phyloP scores from a whole-genome alignment of 306 rosid species.

The Hippophae gyantsensis region DNA sequence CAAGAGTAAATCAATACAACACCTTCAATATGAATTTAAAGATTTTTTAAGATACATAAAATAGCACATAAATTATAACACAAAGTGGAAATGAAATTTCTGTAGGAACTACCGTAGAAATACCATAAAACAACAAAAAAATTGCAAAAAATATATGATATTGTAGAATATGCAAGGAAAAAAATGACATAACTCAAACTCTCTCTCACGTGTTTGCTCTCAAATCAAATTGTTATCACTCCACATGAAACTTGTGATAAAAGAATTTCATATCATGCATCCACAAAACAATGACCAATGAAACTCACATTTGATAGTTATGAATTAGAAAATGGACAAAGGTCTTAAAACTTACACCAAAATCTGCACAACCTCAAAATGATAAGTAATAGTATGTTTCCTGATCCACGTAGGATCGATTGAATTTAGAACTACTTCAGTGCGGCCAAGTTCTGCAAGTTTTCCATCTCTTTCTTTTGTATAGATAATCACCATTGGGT shows the following conservation, averaged over 20 bases:
- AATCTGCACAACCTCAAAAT: conserved; percentile 81
- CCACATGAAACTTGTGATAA: conserved; percentile 65
- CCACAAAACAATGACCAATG: conserved; percentile 27
- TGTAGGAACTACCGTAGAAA: too few relatives aligned
- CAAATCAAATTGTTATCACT: too few relatives aligned
- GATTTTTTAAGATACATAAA: too few relatives aligned
- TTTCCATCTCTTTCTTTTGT: conserved; percentile 70
- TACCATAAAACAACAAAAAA: too few relatives aligned
- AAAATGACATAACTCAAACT: too few relatives aligned
- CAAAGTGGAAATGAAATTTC: too few relatives aligned
- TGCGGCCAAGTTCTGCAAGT: conserved; percentile 76
- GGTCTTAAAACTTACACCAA: conserved; percentile 72
- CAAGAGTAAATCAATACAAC: too few relatives aligned
- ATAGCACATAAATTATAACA: too few relatives aligned
- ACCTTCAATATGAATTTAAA: too few relatives aligned
- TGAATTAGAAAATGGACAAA: conserved; percentile 18
- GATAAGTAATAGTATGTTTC: conserved; percentile 58
- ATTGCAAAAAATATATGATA: too few relatives aligned
- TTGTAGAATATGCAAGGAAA: too few relatives aligned
- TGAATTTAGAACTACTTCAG: conserved; percentile 83
- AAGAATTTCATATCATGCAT: conserved; percentile 18
- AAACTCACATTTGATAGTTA: conserved; percentile 15
- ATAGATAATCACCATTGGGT: conserved; percentile 78
- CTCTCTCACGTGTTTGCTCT: too few relatives aligned
- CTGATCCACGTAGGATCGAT: conserved; percentile 78